phyloP scores from a whole-genome alignment of 331 rosid species.

The Quercus phellos region DNA sequence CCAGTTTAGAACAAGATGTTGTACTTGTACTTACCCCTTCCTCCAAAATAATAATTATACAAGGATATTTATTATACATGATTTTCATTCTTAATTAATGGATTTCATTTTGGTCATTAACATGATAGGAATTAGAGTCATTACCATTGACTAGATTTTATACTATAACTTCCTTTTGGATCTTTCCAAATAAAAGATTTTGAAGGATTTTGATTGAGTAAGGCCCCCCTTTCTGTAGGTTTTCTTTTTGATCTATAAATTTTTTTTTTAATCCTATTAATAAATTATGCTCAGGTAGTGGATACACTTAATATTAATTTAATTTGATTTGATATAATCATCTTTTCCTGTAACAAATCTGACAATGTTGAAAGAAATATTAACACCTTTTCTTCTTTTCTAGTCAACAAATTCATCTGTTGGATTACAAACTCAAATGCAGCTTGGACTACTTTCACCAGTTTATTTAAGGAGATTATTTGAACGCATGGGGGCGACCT shows the following conservation, averaged over 20 bases:
- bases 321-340: not conserved
- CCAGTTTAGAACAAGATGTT: too few relatives aligned
- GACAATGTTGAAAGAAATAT: constrained; percentile 7
- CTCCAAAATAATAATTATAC: too few relatives aligned
- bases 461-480: constrained; percentile 74
- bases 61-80: too few relatives aligned
- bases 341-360: not conserved
- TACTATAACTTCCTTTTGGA: too few relatives aligned
- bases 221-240: too few relatives aligned
- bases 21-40: too few relatives aligned
- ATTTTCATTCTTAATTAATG: too few relatives aligned
- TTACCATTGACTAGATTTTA: too few relatives aligned
- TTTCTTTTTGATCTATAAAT: too few relatives aligned
- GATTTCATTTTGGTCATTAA: too few relatives aligned
- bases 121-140: too few relatives aligned
- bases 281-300: not conserved
- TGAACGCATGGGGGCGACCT: constrained; percentile 96
- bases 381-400: constrained; percentile 30
- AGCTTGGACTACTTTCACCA: constrained; percentile 80
- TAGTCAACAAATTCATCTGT: constrained; percentile 68
- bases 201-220: not conserved
- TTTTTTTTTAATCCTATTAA: not conserved
- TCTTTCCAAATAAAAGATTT: not conserved
- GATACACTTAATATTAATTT: not conserved
- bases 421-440: constrained; percentile 61